These are phyloP conservation scores for Fusarium sp. DNA, from an alignment of 2,329 filamentous ascomycete genomes.

Conservation along the genomic window DNA sequence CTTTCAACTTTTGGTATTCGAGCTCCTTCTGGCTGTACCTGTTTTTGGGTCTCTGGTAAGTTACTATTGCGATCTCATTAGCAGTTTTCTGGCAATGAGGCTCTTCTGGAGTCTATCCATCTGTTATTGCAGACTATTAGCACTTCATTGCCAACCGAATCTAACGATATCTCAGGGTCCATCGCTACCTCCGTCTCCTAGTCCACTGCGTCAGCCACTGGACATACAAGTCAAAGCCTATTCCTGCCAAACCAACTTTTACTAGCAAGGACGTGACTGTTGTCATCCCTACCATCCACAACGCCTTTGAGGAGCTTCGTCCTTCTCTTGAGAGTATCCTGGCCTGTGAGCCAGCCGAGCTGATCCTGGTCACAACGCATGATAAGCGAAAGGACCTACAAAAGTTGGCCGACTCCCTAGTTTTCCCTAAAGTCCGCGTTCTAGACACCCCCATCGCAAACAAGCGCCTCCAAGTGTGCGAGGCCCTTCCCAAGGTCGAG, in stretches of 20 bases:
- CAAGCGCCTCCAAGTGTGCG: slow-evolving; percentile 93
- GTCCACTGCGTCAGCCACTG: slow-evolving; percentile 89
- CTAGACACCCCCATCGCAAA: slow-evolving; percentile 87
- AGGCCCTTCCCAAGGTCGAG: slow-evolving; percentile 85
- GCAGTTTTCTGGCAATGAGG: background rate
- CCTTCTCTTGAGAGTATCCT: slow-evolving; percentile 84
- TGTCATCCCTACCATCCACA: slow-evolving; percentile 92
- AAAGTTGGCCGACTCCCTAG: slow-evolving; percentile 71
- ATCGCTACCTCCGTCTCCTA: slow-evolving; percentile 87
- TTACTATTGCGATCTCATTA: slow-evolving; percentile 8
- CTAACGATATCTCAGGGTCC: slow-evolving; percentile 68
- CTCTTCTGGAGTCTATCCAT: background rate
- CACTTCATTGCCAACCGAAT: background rate
- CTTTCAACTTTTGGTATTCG: slow-evolving; percentile 54
- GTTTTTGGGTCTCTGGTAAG: slow-evolving; percentile 62
- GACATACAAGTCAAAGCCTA: slow-evolving; percentile 85
- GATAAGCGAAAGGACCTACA: slow-evolving; percentile 78
- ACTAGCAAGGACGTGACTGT: slow-evolving; percentile 89
- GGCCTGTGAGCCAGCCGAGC: slow-evolving; percentile 73
- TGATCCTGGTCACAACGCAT: slow-evolving; percentile 89
- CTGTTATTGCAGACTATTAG: background rate
- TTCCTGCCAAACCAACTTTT: slow-evolving; percentile 82
- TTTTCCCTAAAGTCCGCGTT: slow-evolving; percentile 73
- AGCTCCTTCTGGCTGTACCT: slow-evolving; percentile 60
- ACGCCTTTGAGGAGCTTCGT: slow-evolving; percentile 83